Evolutionary conservation across 768 basidiomycete species (phyloP).

Genomic region (Leccinum rimulosum): DNA sequence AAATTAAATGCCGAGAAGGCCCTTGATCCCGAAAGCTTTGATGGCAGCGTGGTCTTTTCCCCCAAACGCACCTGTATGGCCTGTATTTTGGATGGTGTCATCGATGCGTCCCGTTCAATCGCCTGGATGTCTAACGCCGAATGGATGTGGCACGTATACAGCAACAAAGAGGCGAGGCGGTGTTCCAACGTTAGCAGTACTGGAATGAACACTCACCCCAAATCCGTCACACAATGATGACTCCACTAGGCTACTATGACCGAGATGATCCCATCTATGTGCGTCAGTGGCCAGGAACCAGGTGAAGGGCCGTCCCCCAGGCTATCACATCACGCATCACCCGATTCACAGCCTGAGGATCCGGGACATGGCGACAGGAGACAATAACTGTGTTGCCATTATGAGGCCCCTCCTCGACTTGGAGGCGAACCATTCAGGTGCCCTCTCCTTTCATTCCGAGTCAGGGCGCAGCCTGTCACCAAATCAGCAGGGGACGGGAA

Average conservation of each 20-base stretch:
- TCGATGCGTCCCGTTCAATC: neutral
- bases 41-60: constrained; percentile 9
- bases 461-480: neutral
- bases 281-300: constrained; percentile 18
- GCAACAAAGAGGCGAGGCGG: neutral
- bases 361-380: neutral
- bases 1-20: constrained; percentile 23
- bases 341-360: constrained; percentile 12
- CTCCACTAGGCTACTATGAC: neutral
- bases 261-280: constrained; percentile 12
- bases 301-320: constrained; percentile 1
- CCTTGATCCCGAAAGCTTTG: constrained; percentile 9
- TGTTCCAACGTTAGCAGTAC: neutral
- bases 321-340: constrained; percentile 5
- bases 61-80: constrained; percentile 7
- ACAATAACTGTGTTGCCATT: neutral
- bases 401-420: neutral
- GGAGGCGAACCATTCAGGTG: constrained; percentile 4
- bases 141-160: constrained; percentile 1
- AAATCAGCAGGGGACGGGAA: neutral
- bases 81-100: neutral
- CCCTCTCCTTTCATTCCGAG: constrained; percentile 4
- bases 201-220: neutral
- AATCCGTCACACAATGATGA: constrained; percentile 11
- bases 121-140: neutral